Conservation (phyloP, 1,139 yeast genomes). For the Candida glucosophila region DNA sequence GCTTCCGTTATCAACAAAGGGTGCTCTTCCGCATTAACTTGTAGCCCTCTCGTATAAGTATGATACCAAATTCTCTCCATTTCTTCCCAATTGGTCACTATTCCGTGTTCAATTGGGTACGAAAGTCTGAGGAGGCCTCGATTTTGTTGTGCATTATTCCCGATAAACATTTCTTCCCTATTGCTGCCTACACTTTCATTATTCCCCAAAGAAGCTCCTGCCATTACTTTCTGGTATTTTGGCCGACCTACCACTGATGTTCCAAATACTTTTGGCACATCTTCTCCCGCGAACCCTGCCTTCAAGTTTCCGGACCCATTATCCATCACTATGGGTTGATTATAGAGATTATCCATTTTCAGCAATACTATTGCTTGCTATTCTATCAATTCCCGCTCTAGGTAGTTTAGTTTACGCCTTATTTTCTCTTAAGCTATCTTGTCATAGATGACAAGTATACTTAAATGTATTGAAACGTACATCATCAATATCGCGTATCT, state of each 20-base stretch:
- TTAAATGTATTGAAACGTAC: too few species aligned
- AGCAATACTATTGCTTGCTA: too few species aligned
- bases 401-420: too few species aligned
- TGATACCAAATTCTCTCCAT: constrained; percentile 73
- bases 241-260: constrained; percentile 66
- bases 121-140: constrained; percentile 64
- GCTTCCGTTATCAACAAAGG: constrained; percentile 80
- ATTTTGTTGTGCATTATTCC: constrained; percentile 62
- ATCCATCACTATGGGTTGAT: constrained; percentile 88
- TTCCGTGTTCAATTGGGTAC: constrained; percentile 77
- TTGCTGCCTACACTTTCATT: constrained; percentile 6
- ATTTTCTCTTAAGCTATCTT: too few species aligned
- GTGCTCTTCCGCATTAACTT: constrained; percentile 42
- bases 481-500: too few species aligned
- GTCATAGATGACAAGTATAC: too few species aligned
- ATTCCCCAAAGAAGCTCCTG: constrained; percentile 54
- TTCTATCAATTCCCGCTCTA: too few species aligned
- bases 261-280: constrained; percentile 54
- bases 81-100: constrained; percentile 79
- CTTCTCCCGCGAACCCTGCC: constrained; percentile 93
- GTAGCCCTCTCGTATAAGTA: constrained; percentile 51
- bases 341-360: constrained; percentile 25
- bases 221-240: constrained; percentile 78
- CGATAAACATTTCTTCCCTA: constrained; percentile 70
- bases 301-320: constrained; percentile 87